Percentiles rank a stretch among this genome's conserved stretches.
phyloP scores from a whole-genome alignment of 2,329 filamentous ascomycete genomes.

The Aspergillus jensenii region DNA sequence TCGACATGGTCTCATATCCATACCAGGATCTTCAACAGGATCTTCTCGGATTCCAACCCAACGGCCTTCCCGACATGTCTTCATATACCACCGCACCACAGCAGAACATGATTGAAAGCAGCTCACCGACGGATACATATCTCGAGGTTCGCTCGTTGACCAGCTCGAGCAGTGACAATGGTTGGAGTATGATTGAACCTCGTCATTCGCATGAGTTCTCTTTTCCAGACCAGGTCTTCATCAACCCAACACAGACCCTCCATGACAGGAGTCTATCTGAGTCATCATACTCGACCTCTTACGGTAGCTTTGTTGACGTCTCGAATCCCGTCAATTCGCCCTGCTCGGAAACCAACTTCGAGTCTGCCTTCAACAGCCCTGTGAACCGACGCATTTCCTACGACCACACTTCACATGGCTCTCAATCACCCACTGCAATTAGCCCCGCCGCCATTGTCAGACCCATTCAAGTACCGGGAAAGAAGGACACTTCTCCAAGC shows the following conservation, averaged over 20 bases:
- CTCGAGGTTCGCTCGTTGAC: constrained; percentile 81
- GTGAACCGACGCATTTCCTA: constrained; percentile 41
- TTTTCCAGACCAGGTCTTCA: constrained; percentile 67
- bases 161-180: constrained; percentile 78
- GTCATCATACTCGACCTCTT: constrained; percentile 73
- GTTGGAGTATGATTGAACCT: constrained; percentile 80
- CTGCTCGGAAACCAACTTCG: constrained; percentile 71
- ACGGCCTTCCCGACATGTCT: constrained; percentile 49
- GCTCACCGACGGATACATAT: constrained; percentile 75
- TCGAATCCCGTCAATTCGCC: constrained; percentile 80
- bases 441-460: constrained; percentile 68
- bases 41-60: constrained; percentile 55
- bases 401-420: constrained; percentile 44
- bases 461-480: constrained; percentile 57
- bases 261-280: constrained; percentile 86
- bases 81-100: constrained; percentile 38
- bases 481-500: constrained; percentile 53
- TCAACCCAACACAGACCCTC: constrained; percentile 87
- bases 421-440: constrained; percentile 51
- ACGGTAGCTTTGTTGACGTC: constrained; percentile 80
- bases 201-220: constrained; percentile 70
- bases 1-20: constrained; percentile 68
- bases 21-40: constrained; percentile 79
- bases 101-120: constrained; percentile 48
- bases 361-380: constrained; percentile 49